Base-by-base conservation (phyloP, 2,329 filamentous ascomycete genomes). In the Whalleya microplaca region DNA sequence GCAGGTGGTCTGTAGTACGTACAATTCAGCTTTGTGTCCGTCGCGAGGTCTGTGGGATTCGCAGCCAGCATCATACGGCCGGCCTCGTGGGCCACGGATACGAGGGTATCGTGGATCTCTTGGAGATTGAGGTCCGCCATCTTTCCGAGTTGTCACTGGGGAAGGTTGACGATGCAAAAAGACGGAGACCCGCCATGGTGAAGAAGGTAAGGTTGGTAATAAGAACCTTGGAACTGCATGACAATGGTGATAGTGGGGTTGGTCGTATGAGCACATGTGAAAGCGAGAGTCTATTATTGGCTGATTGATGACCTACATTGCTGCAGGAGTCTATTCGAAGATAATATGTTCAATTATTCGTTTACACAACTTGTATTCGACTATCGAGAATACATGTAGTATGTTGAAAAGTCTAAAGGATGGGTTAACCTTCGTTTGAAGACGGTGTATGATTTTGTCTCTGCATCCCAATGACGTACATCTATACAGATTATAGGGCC, bases 1-100 rank as follows among this genome's bases (percentile, higher is more conserved):
- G 23, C 4, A 4, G 23, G 9, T 27, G 23, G 23, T 9, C 23
- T 4, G 23, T 4, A 4, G 9, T 27, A 4, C 74, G 58, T 71
- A 86, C 86, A 87, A 69, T 89, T 89, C 66, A 87, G 77, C 74
- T 89, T 89, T 32, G 81, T 86, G 47, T 78, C 84, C 14, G 78
- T 80, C 50, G 78, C 76, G 42, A 85, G 79, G 63, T 82, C 78
- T 44, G 79, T 79, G 0, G 85, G 84, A 62, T 86, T 85, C 32
- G 86, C 85, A 1, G 77, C 75, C 49, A 85, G 72, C 63, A 89
- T 88, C 82, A 86, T 87, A 54, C 75, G 72, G 63, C 86, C 86
- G n/a, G 86, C 86, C 72, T 84, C 81, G 60, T 83, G 80, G 69
- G 86, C 86, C 54, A 88, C 75, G 48, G 75, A 70, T 65, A 88